These are phyloP conservation scores for Xanthoconium stramineum DNA, from an alignment of 768 basidiomycete species.

Conservation along the genomic window DNA sequence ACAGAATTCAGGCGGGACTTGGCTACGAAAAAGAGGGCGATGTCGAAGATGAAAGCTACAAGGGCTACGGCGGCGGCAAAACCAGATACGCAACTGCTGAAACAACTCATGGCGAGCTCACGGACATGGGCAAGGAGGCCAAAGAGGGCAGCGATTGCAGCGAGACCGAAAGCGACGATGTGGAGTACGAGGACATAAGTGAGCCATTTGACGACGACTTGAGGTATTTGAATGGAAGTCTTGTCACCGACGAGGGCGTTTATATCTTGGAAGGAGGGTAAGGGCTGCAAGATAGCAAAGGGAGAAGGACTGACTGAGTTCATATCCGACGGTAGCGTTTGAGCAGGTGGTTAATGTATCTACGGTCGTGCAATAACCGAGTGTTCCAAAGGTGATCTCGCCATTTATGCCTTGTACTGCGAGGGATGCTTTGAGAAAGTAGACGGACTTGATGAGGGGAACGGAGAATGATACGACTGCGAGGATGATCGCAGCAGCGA, in stretches of 20 bases:
- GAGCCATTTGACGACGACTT: constrained; percentile 88
- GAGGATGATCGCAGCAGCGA: constrained; percentile 74
- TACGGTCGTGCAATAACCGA: constrained; percentile 81
- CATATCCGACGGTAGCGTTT: constrained; percentile 78
- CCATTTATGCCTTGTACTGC: constrained; percentile 47
- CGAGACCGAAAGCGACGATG: constrained; percentile 76
- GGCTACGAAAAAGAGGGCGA: constrained; percentile 87
- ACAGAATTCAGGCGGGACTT: constrained; percentile 76
- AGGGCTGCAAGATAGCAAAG: constrained; percentile 3
- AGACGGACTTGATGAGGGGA: constrained; percentile 84
- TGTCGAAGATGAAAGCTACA: constrained; percentile 89
- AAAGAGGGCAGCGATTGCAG: constrained; percentile 70
- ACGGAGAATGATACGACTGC: constrained; percentile 88
- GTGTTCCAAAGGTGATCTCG: constrained; percentile 77
- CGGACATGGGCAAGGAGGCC: constrained; percentile 87
- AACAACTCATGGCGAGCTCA: constrained; percentile 82
- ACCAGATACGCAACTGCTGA: constrained; percentile 76
- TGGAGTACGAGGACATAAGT: constrained; percentile 93
- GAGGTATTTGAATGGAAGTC: constrained; percentile 67
- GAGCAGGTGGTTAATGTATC: constrained; percentile 65
- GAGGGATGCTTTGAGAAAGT: constrained; percentile 79
- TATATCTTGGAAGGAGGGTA: constrained; percentile 53
- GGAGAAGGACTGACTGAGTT: constrained; percentile 61
- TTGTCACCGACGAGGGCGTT: constrained; percentile 74
- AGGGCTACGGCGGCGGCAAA: constrained; percentile 78